Percentiles rank a stretch among this genome's conserved stretches.
These are phyloP conservation scores for Przewalskia tangutica DNA, from an alignment of 257 asterid genomes.

Conservation along the genomic window DNA sequence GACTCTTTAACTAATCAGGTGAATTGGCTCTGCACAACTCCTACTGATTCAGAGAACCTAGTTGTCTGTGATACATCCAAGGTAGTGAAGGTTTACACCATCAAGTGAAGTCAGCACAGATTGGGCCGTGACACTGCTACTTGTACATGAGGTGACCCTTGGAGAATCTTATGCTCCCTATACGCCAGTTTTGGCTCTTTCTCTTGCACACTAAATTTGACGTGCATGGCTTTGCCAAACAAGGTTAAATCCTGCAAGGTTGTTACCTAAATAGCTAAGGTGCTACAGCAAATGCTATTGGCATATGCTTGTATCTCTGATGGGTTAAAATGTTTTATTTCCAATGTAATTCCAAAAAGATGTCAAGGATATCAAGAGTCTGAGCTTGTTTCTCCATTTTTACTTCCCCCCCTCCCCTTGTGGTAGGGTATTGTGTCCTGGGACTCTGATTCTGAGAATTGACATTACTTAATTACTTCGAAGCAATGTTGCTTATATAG, in stretches of 20 bases:
- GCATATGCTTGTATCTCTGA: background rate
- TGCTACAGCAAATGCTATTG: no score
- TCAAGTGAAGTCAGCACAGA: slow-evolving; percentile 19
- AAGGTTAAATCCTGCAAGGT: background rate
- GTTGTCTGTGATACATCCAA: slow-evolving; percentile 87
- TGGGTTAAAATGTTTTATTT: background rate
- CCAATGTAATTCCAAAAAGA: background rate
- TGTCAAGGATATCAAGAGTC: background rate
- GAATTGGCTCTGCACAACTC: slow-evolving; percentile 84
- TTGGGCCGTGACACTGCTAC: background rate
- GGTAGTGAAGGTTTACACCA: slow-evolving; percentile 61
- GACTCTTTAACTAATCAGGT: slow-evolving; percentile 39
- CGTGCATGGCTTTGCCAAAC: background rate
- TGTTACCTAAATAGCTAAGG: background rate
- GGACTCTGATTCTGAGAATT: background rate
- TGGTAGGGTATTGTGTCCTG: background rate
- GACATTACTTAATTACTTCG: background rate
- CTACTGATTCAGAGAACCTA: slow-evolving; percentile 72
- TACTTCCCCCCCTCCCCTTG: no score
- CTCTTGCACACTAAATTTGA: background rate
- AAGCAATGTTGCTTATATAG: background rate
- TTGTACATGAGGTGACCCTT: background rate
- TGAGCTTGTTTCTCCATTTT: background rate
- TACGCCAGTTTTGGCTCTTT: background rate
- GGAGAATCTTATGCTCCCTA: background rate